Evolutionary conservation across 495 filamentous ascomycete genomes (phyloP).

Genomic region (Trichocladium uniseriatum): DNA sequence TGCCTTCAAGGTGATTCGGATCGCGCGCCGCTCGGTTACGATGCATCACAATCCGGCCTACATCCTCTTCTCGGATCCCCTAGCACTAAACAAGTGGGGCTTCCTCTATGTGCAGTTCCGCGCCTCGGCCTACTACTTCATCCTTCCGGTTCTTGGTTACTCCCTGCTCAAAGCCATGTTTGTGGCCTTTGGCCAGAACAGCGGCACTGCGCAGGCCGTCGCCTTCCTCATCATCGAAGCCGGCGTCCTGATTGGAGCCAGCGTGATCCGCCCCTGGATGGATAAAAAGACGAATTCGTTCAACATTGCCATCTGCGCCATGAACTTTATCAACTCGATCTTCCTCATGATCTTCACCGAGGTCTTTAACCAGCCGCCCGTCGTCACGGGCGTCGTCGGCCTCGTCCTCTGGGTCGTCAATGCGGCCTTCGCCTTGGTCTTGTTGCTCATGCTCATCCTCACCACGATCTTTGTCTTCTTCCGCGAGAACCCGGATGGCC

Average conservation of each 20-base stretch:
- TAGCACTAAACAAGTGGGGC: constrained; percentile 94
- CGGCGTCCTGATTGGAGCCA: constrained; percentile 64
- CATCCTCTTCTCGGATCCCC: constrained; percentile 92
- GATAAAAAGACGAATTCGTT: constrained; percentile 98
- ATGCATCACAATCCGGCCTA: constrained; percentile 98
- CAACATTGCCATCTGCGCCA: constrained; percentile 83
- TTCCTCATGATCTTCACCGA: constrained; percentile 79
- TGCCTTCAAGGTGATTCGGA: constrained; percentile 75
- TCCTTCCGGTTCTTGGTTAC: constrained; percentile 73
- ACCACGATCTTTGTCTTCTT: constrained; percentile 76
- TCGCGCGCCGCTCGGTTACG: constrained; percentile 78
- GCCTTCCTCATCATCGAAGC: constrained; percentile 81
- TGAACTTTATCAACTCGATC: constrained; percentile 88
- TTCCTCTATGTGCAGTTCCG: constrained; percentile 98
- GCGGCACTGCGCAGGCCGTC: constrained; percentile 68
- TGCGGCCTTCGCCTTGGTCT: constrained; percentile 72
- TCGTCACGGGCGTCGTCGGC: constrained; percentile 89
- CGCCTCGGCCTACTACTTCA: constrained; percentile 94
- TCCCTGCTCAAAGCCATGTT: constrained; percentile 83
- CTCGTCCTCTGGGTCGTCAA: constrained; percentile 93
- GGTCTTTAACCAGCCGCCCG: constrained; percentile 76
- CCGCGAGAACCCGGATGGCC: constrained; percentile 90
- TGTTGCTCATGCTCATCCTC: constrained; percentile 79
- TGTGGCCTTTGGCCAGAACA: constrained; percentile 70
- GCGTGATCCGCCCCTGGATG: constrained; percentile 90